Base-by-base conservation (phyloP, 148 eudicot genomes). In the Gaultheria prostrata region DNA sequence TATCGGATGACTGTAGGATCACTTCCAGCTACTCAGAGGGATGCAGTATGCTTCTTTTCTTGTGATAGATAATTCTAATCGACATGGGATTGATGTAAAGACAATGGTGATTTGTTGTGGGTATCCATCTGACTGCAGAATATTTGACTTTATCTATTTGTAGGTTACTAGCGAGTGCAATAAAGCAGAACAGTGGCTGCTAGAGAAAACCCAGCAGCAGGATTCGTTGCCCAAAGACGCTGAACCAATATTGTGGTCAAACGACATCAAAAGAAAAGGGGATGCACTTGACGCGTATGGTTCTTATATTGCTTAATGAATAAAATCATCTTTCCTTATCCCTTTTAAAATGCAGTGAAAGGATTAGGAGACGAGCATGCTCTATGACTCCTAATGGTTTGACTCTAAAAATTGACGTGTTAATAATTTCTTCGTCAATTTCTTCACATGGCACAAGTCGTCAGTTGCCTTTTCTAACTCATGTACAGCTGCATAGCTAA, bases 111-210 rank as follows among this genome's bases (percentile, higher is more conserved):
- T 35, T 28, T 17, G 53, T 13, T 76, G 10, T 85, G 59, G 67
- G 43, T 74, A 67, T 50, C 33, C 43, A 73, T 61, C 49, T 48
- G 69, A 80, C 45, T 71, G 46, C 17, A 49, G 11, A 1, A 80
- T 45, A 61, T 78, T 89, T 86, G 43, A 8, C 57, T 28, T 74
- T 9, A 84, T 35, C 80, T 30, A 45, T 77, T 81, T 87, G 81
- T 83, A 97, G 99, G 89, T 92, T 82, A 73, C 87, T 79, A 81
- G 82, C 61, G 95, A 92, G 90, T 95, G 96, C 87, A 65, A 78
- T 70, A 87, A 85, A 74, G 87, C 86, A 81, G 94, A 93, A 78
- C 88, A 88, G 50, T 95, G 98, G 98, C 86, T 93, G 49, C 80
- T 53, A 75, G 91, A 87, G 4, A 88, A 75, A 77, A 82, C 53